phyloP scores from a whole-genome alignment of 306 rosid species.

The Boehmeria nivea region DNA sequence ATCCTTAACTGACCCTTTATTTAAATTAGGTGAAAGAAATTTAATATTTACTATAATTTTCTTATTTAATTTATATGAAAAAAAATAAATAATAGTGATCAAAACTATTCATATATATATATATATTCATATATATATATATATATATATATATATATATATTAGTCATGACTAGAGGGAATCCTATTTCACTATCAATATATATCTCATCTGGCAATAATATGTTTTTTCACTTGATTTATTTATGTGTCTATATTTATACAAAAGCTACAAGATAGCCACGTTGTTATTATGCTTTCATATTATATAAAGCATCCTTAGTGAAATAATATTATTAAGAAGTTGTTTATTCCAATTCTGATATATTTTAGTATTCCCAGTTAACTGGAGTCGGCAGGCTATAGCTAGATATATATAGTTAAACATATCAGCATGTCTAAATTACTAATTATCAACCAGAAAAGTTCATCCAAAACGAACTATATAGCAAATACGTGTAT shows the following conservation, averaged over 20 bases:
- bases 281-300: not conserved
- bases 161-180: not conserved
- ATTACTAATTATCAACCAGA: not conserved
- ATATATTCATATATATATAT: not conserved
- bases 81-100: too few relatives aligned
- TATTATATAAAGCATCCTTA: not conserved
- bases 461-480: not conserved
- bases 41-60: too few relatives aligned
- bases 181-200: not conserved
- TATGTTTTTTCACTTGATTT: not conserved
- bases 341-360: not conserved
- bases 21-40: too few relatives aligned
- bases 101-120: not conserved
- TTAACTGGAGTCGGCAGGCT: slow-evolving; percentile 1
- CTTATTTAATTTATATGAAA: too few relatives aligned
- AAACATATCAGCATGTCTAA: not conserved
- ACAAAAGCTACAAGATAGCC: not conserved
- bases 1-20: too few relatives aligned
- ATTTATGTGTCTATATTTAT: not conserved
- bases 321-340: not conserved
- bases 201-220: slow-evolving; percentile 2
- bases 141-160: not conserved
- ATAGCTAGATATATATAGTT: not conserved
- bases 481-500: not conserved
- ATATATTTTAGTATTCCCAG: not conserved